Conservation (phyloP, 257 asterid genomes). For the Plantago elongata region DNA sequence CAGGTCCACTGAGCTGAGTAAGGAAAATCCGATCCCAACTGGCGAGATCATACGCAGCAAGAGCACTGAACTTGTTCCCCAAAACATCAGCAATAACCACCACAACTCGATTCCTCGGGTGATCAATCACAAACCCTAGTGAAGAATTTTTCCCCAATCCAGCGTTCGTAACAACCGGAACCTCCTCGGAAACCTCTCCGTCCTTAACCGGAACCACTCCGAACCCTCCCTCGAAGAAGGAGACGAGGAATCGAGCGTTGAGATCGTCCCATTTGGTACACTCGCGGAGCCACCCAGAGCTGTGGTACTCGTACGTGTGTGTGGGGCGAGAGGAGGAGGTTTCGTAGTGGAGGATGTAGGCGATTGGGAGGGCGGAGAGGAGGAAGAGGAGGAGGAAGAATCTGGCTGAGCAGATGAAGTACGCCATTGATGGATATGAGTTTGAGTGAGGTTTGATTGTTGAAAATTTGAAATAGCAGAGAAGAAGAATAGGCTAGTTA, state of each 20-base stretch:
- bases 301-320: conserved; percentile 54
- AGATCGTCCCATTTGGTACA: conserved; percentile 75
- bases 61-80: conserved; percentile 61
- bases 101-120: conserved; percentile 74
- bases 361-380: conserved; percentile 67
- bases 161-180: conserved; percentile 43
- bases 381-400: conserved; percentile 40
- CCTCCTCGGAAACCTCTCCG: conserved; percentile 43
- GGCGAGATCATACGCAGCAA: conserved; percentile 76
- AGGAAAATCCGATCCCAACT: conserved; percentile 72
- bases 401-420: conserved; percentile 41
- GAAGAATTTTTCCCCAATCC: conserved; percentile 72
- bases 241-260: conserved; percentile 69
- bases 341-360: conserved; percentile 56
- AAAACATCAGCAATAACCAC: conserved; percentile 61
- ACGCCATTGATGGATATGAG: conserved; percentile 26
- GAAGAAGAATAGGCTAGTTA: too few relatives aligned
- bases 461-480: too few relatives aligned
- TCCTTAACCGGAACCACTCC: conserved; percentile 53
- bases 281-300: conserved; percentile 84
- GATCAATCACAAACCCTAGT: conserved; percentile 69
- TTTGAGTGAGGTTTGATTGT: not conserved
- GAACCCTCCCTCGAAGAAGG: conserved; percentile 76
- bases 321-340: conserved; percentile 44
- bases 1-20: conserved; percentile 78